Evolutionary conservation across 805 yeast species (phyloP).

Genomic region (Dipodascopsis uninucleata): DNA sequence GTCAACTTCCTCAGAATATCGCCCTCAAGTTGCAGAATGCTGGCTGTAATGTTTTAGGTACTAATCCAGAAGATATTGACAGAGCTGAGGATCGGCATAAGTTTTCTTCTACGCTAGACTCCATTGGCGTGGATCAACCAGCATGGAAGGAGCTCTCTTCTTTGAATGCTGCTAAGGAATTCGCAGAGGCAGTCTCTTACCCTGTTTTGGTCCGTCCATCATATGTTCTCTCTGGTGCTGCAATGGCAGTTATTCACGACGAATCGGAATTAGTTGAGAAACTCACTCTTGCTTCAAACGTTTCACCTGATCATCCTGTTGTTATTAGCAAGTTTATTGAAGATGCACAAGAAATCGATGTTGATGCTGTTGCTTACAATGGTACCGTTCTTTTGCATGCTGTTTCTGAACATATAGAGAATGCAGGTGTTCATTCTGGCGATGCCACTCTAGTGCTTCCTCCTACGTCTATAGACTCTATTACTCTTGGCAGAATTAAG

Average conservation of each 20-base stretch:
- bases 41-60: slow-evolving; percentile 88
- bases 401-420: slow-evolving; percentile 95
- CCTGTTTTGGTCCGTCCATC: slow-evolving; percentile 98
- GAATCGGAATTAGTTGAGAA: slow-evolving; percentile 77
- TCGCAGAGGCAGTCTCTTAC: slow-evolving; percentile 83
- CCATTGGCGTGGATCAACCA: slow-evolving; percentile 93
- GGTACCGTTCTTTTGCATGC: slow-evolving; percentile 92
- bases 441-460: slow-evolving; percentile 95
- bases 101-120: slow-evolving; percentile 89
- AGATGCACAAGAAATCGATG: slow-evolving; percentile 95
- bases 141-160: slow-evolving; percentile 95
- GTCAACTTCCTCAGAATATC: slow-evolving; percentile 96
- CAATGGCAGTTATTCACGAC: slow-evolving; percentile 88
- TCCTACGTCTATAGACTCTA: slow-evolving; percentile 72
- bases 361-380: slow-evolving; percentile 90
- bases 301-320: slow-evolving; percentile 94
- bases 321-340: slow-evolving; percentile 93
- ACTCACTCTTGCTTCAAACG: slow-evolving; percentile 82
- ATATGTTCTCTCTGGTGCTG: slow-evolving; percentile 95
- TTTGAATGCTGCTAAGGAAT: slow-evolving; percentile 74
- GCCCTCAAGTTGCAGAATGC: slow-evolving; percentile 75
- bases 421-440: slow-evolving; percentile 98
- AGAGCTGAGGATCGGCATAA: slow-evolving; percentile 98
- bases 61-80: slow-evolving; percentile 91
- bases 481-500: slow-evolving; percentile 67